Conservation (phyloP, 2,329 filamentous ascomycete genomes). For the Arachnopeziza araneosa region DNA sequence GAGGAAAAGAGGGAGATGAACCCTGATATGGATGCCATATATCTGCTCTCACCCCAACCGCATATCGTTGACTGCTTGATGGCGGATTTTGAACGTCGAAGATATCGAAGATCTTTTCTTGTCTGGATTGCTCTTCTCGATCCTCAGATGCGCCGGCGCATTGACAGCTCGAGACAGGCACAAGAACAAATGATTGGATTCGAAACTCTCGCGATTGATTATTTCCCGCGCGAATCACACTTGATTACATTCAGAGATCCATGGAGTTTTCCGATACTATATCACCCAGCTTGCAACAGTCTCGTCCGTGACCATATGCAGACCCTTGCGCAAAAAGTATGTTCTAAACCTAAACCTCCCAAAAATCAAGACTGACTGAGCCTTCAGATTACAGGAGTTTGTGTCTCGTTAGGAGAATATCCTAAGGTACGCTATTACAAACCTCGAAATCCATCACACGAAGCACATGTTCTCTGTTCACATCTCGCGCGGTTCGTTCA, state of each 20-base stretch:
- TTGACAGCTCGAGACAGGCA: conserved; percentile 65
- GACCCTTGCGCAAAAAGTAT: conserved; percentile 79
- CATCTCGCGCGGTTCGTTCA: conserved; percentile 90
- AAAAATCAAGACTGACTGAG: conserved; percentile 15
- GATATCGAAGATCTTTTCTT: conserved; percentile 74
- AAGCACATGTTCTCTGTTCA: conserved; percentile 80
- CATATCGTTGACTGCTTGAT: conserved; percentile 92
- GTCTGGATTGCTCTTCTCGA: conserved; percentile 80
- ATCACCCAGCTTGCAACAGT: conserved; percentile 82
- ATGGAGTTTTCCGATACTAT: conserved; percentile 90
- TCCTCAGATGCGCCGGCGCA: conserved; percentile 62
- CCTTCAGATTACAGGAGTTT: conserved; percentile 74
- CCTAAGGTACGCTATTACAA: conserved; percentile 89
- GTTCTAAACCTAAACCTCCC: conserved; percentile 6
- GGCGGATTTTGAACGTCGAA: conserved; percentile 79
- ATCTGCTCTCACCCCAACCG: conserved; percentile 77
- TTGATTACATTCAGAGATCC: conserved; percentile 89
- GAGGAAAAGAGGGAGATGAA: conserved; percentile 80
- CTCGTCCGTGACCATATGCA: conserved; percentile 81
- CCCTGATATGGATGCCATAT: conserved; percentile 89
- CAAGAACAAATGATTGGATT: conserved; percentile 74
- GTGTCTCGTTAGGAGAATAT: conserved; percentile 88
- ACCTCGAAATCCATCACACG: conserved; percentile 68
- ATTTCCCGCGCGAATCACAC: conserved; percentile 84
- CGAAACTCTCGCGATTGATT: conserved; percentile 80